These are phyloP conservation scores for Pezicula rhizophila DNA, from an alignment of 2,329 filamentous ascomycete species.

Conservation along the genomic window DNA sequence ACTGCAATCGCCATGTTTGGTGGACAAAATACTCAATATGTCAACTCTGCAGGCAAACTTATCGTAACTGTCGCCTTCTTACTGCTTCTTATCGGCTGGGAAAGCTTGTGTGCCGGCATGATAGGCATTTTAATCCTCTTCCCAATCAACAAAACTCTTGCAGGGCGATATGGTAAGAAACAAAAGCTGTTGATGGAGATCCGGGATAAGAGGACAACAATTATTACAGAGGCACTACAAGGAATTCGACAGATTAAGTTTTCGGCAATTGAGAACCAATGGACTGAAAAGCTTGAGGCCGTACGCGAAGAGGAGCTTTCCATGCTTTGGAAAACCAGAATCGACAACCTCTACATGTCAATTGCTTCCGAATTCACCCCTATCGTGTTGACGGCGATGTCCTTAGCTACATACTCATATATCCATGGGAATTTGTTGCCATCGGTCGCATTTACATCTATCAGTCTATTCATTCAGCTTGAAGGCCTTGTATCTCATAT, in stretches of 20 bases:
- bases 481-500: conserved; percentile 63
- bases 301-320: conserved; percentile 60
- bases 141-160: conserved; percentile 60
- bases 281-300: conserved; percentile 60
- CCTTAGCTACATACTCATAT: conserved; percentile 60
- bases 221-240: conserved; percentile 69
- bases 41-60: conserved; percentile 54
- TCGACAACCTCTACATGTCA: conserved; percentile 17
- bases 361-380: conserved; percentile 62
- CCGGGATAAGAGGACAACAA: conserved; percentile 65
- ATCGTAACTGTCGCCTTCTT: conserved; percentile 60
- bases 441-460: conserved; percentile 71
- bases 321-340: conserved; percentile 47
- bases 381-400: conserved; percentile 63
- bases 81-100: conserved; percentile 61
- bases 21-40: conserved; percentile 55
- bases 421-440: conserved; percentile 58
- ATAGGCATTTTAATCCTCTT: conserved; percentile 53
- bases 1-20: conserved; percentile 61
- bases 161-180: conserved; percentile 54
- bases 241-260: conserved; percentile 82
- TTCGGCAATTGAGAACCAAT: conserved; percentile 65
- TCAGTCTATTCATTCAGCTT: conserved; percentile 64
- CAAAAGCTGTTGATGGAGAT: conserved; percentile 67
- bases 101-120: conserved; percentile 58